Conservation (phyloP, 371 early-diverging fungal species). For the Rhizopus microsporus region DNA sequence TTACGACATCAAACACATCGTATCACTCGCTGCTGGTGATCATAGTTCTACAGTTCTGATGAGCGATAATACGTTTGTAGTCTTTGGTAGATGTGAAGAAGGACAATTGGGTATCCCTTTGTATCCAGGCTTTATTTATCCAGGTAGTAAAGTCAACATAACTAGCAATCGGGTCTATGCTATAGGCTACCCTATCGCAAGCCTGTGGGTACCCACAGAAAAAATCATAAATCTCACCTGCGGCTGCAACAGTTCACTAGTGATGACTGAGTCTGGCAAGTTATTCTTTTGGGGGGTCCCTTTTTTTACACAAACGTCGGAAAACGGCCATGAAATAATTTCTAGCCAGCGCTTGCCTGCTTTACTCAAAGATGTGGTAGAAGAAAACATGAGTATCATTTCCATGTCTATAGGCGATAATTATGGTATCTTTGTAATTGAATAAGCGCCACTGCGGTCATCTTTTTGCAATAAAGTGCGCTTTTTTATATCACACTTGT, state of each 20-base stretch:
- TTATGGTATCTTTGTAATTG: not conserved
- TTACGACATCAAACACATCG: conserved; percentile 5
- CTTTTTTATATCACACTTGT: too few relatives aligned
- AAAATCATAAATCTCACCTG: conserved; percentile 63
- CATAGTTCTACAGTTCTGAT: conserved; percentile 81
- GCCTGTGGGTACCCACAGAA: conserved; percentile 33
- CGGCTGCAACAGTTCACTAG: conserved; percentile 88
- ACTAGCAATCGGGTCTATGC: conserved; percentile 51
- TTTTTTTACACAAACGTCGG: conserved; percentile 70
- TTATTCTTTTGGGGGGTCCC: conserved; percentile 89
- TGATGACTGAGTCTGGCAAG: conserved; percentile 65
- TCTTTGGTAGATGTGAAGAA: conserved; percentile 88
- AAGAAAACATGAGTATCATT: not conserved
- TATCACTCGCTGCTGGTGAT: conserved; percentile 77
- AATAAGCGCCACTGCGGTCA: not conserved
- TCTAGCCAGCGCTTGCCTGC: conserved; percentile 32
- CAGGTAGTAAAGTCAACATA: conserved; percentile 12
- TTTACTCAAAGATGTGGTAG: not conserved
- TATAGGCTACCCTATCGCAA: conserved; percentile 54
- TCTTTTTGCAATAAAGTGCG: too few relatives aligned
- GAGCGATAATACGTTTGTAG: conserved; percentile 68
- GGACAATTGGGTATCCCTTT: conserved; percentile 80
- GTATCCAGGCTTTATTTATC: conserved; percentile 30
- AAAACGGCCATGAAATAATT: conserved; percentile 68
- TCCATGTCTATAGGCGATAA: not conserved